phyloP scores from a whole-genome alignment of 306 rosid genomes.

The Cicer pinnatifidum region DNA sequence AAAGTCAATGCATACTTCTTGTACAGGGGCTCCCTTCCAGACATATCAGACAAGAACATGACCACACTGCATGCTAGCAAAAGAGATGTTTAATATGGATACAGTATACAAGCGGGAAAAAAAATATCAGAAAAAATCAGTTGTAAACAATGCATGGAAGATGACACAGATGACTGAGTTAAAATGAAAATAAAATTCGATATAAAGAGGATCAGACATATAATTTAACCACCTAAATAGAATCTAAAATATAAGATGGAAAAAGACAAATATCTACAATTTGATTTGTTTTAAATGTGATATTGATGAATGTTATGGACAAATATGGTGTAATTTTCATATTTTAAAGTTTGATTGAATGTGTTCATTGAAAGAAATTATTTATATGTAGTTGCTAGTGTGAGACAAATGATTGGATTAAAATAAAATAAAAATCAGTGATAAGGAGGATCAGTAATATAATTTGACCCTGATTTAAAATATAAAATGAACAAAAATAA shows the following conservation, averaged over 20 bases:
- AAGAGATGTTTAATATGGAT: constrained; percentile 55
- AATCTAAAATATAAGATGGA: not conserved
- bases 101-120: constrained; percentile 20
- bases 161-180: constrained; percentile 7
- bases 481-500: not conserved
- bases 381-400: too few species aligned
- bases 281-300: too few species aligned
- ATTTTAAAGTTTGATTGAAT: too few species aligned
- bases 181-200: not conserved
- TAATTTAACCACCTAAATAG: constrained; percentile 21
- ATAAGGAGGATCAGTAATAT: constrained; percentile 1
- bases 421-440: too few species aligned
- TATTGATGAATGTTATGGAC: too few species aligned
- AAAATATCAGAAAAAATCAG: not conserved
- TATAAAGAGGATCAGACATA: constrained; percentile 8
- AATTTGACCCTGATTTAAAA: constrained; percentile 21
- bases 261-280: too few species aligned
- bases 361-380: too few species aligned
- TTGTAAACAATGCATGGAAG: constrained; percentile 29
- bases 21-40: constrained; percentile 97
- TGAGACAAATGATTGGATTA: too few species aligned
- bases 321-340: too few species aligned
- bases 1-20: constrained; percentile 67
- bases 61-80: constrained; percentile 89
- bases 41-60: constrained; percentile 97